Evolutionary conservation across 2,329 filamentous ascomycete genomes (phyloP).

Genomic region (Aspergillus arachidicola): DNA sequence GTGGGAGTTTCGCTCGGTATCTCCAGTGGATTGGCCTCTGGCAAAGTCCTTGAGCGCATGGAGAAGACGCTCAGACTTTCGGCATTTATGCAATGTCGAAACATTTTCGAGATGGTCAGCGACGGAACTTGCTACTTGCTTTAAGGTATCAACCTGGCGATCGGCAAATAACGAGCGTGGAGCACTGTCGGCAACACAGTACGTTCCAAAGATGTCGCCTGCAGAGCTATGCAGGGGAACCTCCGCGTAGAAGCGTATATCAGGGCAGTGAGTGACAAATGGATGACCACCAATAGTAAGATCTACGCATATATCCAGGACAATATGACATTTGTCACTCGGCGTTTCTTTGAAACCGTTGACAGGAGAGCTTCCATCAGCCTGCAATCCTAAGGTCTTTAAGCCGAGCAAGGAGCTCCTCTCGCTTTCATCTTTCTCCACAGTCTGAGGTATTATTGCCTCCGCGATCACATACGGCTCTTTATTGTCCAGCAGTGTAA

Average conservation of each 20-base stretch:
- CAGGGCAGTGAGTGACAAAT: slow-evolving; percentile 35
- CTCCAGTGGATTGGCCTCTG: slow-evolving; percentile 33
- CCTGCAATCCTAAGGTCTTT: slow-evolving; percentile 12
- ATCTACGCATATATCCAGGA: slow-evolving; percentile 42
- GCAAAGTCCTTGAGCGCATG: slow-evolving; percentile 54
- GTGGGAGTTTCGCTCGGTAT: not conserved
- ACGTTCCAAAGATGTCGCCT: slow-evolving; percentile 60
- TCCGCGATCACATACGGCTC: slow-evolving; percentile 55
- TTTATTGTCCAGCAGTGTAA: slow-evolving; percentile 53
- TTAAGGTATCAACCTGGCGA: slow-evolving; percentile 8
- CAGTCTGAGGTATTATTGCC: slow-evolving; percentile 44
- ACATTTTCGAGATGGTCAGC: slow-evolving; percentile 62
- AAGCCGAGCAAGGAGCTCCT: slow-evolving; percentile 26
- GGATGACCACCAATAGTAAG: slow-evolving; percentile 37
- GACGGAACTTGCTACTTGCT: slow-evolving; percentile 41
- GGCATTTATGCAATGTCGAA: slow-evolving; percentile 53
- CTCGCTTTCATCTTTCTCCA: slow-evolving; percentile 18
- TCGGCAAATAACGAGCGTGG: slow-evolving; percentile 49
- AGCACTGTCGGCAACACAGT: slow-evolving; percentile 60
- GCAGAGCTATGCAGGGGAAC: slow-evolving; percentile 61
- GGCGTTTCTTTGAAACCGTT: slow-evolving; percentile 1
- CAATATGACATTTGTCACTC: slow-evolving; percentile 27
- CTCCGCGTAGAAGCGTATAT: slow-evolving; percentile 57
- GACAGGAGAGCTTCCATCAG: not conserved
- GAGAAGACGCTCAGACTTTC: slow-evolving; percentile 58